These are phyloP conservation scores for Geotrichum klebahnii DNA, from an alignment of 1,139 yeast genomes.

Conservation along the genomic window DNA sequence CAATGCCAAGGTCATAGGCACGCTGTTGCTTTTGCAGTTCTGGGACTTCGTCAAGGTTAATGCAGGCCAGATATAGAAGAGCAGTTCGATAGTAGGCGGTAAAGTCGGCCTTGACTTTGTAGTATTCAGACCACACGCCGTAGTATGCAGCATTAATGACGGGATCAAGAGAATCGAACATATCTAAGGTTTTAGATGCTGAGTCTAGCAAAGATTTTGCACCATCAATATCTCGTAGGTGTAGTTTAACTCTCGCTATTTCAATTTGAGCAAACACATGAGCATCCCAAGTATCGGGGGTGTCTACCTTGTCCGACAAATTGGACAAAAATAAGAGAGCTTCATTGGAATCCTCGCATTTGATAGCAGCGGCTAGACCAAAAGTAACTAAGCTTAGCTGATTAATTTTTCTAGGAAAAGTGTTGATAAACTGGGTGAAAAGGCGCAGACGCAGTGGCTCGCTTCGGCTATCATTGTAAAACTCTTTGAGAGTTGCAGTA, in stretches of 20 bases:
- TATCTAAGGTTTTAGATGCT: slow-evolving; percentile 56
- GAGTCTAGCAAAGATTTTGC: slow-evolving; percentile 69
- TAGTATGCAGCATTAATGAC: slow-evolving; percentile 80
- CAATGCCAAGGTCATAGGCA: slow-evolving; percentile 77
- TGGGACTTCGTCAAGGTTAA: slow-evolving; percentile 51
- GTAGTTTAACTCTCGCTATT: slow-evolving; percentile 65
- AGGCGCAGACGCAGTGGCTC: slow-evolving; percentile 58
- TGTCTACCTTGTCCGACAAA: slow-evolving; percentile 51
- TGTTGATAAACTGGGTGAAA: slow-evolving; percentile 65
- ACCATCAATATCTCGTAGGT: slow-evolving; percentile 53
- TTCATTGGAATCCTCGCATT: slow-evolving; percentile 46
- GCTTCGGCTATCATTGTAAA: slow-evolving; percentile 54
- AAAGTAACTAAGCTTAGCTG: slow-evolving; percentile 75
- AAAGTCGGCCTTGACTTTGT: slow-evolving; percentile 71
- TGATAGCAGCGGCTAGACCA: slow-evolving; percentile 55
- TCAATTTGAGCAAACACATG: slow-evolving; percentile 68
- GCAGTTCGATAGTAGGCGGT: slow-evolving; percentile 71
- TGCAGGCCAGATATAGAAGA: slow-evolving; percentile 59
- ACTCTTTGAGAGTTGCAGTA: slow-evolving; percentile 60
- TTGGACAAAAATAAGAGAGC: slow-evolving; percentile 55
- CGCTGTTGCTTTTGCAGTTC: slow-evolving; percentile 53
- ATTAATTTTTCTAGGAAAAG: slow-evolving; percentile 68
- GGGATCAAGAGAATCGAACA: slow-evolving; percentile 58
- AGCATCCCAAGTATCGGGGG: slow-evolving; percentile 47
- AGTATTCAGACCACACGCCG: slow-evolving; percentile 72